Base-by-base conservation (phyloP, 1,284 basidiomycete genomes). In the Serendipita sp. region DNA sequence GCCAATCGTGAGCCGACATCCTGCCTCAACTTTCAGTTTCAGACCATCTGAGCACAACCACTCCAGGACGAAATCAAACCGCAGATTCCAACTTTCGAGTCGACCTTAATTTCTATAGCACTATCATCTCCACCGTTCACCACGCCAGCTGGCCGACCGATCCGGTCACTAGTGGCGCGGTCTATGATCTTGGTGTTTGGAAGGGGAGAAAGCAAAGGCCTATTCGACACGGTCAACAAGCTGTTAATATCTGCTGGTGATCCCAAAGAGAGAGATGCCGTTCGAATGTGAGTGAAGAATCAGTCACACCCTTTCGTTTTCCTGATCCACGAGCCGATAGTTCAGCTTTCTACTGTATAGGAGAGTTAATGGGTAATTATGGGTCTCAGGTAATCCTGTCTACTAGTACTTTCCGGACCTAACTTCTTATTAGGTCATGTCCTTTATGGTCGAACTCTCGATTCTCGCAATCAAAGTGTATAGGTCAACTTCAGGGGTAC, bases 221-320 rank as follows among this genome's bases (percentile, higher is more conserved):
- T 96, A 61, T 97, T 93, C 68, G 94, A 98, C 69, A 87, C 89
- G 4, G 72, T 95, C n/a, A 88, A 92, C 69, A 72, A 79, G 1
- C 79, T 93, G 62, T 72, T 93, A 63, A 91, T 85, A 74, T 79
- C 86, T 10, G 83, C 85, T 0, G 77, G 80, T 3, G 89, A 93
- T 67, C 74, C 81, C 0, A 70, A 74, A 1, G 82, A 85, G 44
- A 82, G 78, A 67, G 86, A 87, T 66, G 72, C 73, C 4, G 75
- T 79, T 66, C 85, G 85, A 69, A 85, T 88, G 83, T 90, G 70
- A 68, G 86, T 29, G 34, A 55, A 10, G 47, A 62, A 61, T 41
- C 49, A 50, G 65, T 68, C 45, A 63, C 45, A 49, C 64, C 63
- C 60, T 45, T 64, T 26, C 45, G 55, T 64, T 26, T 62, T 47